Conservation (phyloP, 1,284 basidiomycete genomes). For the Rhizoctonia solani region DNA sequence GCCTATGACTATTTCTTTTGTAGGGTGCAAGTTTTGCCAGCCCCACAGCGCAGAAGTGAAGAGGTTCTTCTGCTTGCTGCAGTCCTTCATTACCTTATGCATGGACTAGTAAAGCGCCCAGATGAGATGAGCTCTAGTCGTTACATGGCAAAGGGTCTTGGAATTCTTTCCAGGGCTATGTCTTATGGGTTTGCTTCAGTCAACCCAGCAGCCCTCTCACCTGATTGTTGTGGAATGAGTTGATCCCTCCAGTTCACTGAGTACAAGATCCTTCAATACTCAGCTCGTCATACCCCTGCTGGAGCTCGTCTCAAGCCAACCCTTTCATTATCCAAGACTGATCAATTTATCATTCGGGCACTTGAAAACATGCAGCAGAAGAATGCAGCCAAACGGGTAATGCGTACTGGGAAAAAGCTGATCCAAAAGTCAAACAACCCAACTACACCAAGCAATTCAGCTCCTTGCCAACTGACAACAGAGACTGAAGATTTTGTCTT, state of each 20-base stretch:
- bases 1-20: background rate
- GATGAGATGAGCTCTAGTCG: constrained; percentile 6
- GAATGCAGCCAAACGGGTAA: background rate
- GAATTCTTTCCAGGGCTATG: background rate
- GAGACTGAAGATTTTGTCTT: background rate
- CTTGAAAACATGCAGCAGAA: background rate
- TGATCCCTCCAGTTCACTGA: background rate
- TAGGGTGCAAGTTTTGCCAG: background rate
- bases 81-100: background rate
- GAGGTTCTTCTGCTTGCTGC: background rate
- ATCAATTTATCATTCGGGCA: background rate
- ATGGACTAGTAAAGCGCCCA: constrained; percentile 13
- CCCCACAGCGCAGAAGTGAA: background rate
- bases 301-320: constrained; percentile 2
- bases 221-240: background rate
- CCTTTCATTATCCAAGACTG: background rate
- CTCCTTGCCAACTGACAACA: too few relatives aligned
- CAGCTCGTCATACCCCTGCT: background rate
- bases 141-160: constrained; percentile 1
- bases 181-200: background rate
- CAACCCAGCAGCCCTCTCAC: background rate
- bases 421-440: background rate
- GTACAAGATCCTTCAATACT: background rate
- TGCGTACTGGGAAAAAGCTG: background rate
- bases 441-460: background rate